phyloP scores from a whole-genome alignment of 164 flowering plant genomes.

The Berberis thunbergii region DNA sequence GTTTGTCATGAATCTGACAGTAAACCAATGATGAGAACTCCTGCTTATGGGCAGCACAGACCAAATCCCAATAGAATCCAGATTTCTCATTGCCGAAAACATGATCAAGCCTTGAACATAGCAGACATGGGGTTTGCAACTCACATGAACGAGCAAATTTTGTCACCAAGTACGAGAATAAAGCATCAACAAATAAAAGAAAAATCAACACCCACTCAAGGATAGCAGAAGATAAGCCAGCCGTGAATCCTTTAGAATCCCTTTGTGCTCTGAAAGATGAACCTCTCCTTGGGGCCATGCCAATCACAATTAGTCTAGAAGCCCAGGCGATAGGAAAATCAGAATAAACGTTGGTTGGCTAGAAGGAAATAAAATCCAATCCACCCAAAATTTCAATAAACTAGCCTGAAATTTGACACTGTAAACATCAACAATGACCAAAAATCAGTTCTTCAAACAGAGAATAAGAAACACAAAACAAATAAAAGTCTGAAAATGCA shows the following conservation, averaged over 20 bases:
- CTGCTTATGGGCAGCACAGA: slow-evolving; percentile 44
- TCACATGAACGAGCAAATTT: slow-evolving; percentile 40
- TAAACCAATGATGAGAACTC: slow-evolving; percentile 50
- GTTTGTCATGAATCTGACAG: slow-evolving; percentile 47
- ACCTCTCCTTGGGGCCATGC: slow-evolving; percentile 28
- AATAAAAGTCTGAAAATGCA: no score
- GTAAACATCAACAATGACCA: not conserved
- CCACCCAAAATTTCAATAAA: slow-evolving; percentile 2
- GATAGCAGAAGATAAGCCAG: slow-evolving; percentile 27
- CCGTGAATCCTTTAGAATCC: slow-evolving; percentile 21
- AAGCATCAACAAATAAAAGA: slow-evolving; percentile 37
- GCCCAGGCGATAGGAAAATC: not conserved
- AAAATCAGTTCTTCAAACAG: not conserved
- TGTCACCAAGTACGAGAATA: slow-evolving; percentile 28
- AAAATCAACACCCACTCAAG: slow-evolving; percentile 56
- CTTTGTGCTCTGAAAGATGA: slow-evolving; percentile 20
- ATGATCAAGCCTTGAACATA: slow-evolving; percentile 51
- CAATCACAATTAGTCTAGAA: not conserved
- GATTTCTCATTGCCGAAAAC: slow-evolving; percentile 27
- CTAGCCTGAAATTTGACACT: slow-evolving; percentile 1
- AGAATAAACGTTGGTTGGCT: not conserved
- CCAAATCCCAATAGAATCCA: slow-evolving; percentile 20
- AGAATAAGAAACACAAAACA: no score
- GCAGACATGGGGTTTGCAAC: slow-evolving; percentile 40
- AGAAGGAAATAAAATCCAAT: slow-evolving; percentile 7